phyloP scores from a whole-genome alignment of 345 rosid species.

The Citrus medica region DNA sequence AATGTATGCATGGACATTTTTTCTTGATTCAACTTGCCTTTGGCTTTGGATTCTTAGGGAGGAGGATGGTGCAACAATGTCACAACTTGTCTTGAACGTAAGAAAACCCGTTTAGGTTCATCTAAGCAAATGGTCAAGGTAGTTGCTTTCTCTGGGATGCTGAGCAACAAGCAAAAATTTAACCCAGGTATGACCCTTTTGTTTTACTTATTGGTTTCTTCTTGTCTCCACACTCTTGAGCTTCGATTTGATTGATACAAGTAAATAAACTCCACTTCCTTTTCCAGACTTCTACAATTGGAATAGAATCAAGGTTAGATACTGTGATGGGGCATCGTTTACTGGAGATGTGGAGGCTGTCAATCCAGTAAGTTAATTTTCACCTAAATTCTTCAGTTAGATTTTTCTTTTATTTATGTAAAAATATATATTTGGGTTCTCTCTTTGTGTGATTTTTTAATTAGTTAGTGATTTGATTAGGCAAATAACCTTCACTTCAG shows the following conservation, averaged over 20 bases:
- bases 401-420: not conserved
- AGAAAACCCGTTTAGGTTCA: slow-evolving; percentile 71
- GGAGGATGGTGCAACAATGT: slow-evolving; percentile 95
- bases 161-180: slow-evolving; percentile 46
- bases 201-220: not conserved
- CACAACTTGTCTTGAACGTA: slow-evolving; percentile 58
- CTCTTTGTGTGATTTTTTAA: slow-evolving; percentile 22
- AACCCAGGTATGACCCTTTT: slow-evolving; percentile 62
- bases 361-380: slow-evolving; percentile 54
- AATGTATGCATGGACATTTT: not conserved
- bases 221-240: not conserved
- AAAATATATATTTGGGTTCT: not conserved
- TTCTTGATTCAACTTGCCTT: not conserved
- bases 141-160: slow-evolving; percentile 77
- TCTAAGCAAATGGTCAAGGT: slow-evolving; percentile 61
- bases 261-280: slow-evolving; percentile 2
- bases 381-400: not conserved
- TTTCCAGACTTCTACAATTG: slow-evolving; percentile 76
- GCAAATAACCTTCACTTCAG: slow-evolving; percentile 88
- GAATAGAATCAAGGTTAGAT: slow-evolving; percentile 87
- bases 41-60: slow-evolving; percentile 44
- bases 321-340: slow-evolving; percentile 91
- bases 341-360: slow-evolving; percentile 86
- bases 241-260: not conserved
- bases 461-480: slow-evolving; percentile 53